Evolutionary conservation across 2,329 filamentous ascomycete genomes (phyloP), one percentile per base, ranked within the genome.

Genomic region (Cephalotrichum gorgonifer): DNA sequence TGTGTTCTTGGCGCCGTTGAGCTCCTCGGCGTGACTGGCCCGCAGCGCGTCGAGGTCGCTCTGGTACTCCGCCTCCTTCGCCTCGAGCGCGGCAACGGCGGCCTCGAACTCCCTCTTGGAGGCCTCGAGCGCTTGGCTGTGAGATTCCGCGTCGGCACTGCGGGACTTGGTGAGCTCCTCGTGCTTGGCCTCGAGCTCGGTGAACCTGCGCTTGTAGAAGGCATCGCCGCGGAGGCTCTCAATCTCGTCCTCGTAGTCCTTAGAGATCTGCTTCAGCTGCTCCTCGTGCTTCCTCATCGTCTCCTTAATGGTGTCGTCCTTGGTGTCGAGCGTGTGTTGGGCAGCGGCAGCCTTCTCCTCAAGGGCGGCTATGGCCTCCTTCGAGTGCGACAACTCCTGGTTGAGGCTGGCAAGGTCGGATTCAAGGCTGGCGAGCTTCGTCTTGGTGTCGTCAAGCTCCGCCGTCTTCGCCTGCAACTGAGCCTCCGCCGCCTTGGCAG

Each of bases 211-310:
- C 65, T 80, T 81, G 64, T 81, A 80, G 59, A 76, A 76, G 14
- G 79, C 78, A 53, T 83, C 78, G 22, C 78, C 79, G 50, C 75
- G 73, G 15, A 83, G 72, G 50, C 74, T 75, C 57, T 83, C 79
- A 48, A 84, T 82, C 60, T 83, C 79, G n/a, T 73, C 70, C 59
- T 83, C 75, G 54, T 81, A 81, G 54, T 83, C 79, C 53, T 76
- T 68, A 1, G 78, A 78, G 49, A 83, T 62, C 52, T 72, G 73
- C 60, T 76, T 70, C 54, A 84, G 69, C 58, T 79, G 76, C 54
- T 75, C 71, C 52, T 77, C 71, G 57, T 83, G 76, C 60, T 73
- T 74, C 39, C 68, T 65, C 61, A 79, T 73, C 52, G 81, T 62
- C 57, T 72, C 72, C 14, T 70, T 63, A 23, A 76, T 70, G 23